Evolutionary conservation across 164 flowering plant genomes (phyloP), one percentile per base, ranked within the genome.

Genomic region (Echeveria elegans): DNA sequence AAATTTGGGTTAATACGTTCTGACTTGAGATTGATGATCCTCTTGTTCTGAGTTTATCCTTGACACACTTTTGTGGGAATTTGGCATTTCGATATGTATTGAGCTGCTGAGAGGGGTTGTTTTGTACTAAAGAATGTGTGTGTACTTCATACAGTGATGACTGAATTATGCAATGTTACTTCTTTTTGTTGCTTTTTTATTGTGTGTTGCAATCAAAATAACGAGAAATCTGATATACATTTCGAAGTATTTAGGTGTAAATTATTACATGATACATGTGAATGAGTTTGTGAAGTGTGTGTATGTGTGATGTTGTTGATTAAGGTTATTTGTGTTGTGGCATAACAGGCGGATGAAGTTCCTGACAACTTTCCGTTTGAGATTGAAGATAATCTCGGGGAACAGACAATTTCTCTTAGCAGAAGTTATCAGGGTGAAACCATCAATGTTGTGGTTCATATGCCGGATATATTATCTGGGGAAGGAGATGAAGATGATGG

Each of bases 361-460:
- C 94, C 96, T 9, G 68, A 62, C 45, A 84, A 76, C 6, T 86
- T 91, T 71, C 93, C 90, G 34, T 91, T 94, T 68, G 69, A 83
- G 53, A 82, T 94, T 66, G 76, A 86, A 71, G 96, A 94, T 68
- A 75, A 79, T 61, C 85, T 82, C 8, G 93, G 93, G 38, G 68
- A 69, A 19, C 83, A 78, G 63, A 86, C 81, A 15, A 62, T 94
- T 40, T 66, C 82, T 0, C 73, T 94, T 66, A 78, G 69, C 66
- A 83, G 96, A 70, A 80, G 83, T 24, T 88, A 83, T 48, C 73
- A 82, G 16, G 92, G 81, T 45, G 97, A 94, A 77, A 72, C 41
- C 31, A 83, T 94, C 48, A 77, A 64, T 40, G 89, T 91, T 52
- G 92, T 81, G 69, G 99, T 94, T 73, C 78, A 85, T 71, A 86